A percentile compares a stretch with the other conserved stretches of the same genome.
These are phyloP conservation scores for Colletotrichum shisoi DNA, from an alignment of 2,329 filamentous ascomycete genomes.

Conservation along the genomic window DNA sequence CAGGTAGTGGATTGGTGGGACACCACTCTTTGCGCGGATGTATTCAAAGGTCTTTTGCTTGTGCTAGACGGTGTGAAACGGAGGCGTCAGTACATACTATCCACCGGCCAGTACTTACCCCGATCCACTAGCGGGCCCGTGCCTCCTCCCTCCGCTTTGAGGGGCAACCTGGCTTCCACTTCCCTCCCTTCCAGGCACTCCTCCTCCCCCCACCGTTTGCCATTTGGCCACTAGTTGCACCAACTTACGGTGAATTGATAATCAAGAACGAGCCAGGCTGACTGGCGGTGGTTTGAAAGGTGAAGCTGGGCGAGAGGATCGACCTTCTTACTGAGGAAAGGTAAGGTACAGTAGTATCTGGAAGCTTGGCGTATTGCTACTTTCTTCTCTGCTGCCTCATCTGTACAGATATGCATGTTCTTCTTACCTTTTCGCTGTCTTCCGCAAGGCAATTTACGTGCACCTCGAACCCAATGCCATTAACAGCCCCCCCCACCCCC, in stretches of 20 bases:
- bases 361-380: slow-evolving; percentile 19
- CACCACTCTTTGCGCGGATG: slow-evolving; percentile 13
- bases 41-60: not conserved
- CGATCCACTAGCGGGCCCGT: slow-evolving; percentile 24
- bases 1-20: slow-evolving; percentile 22
- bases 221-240: slow-evolving; percentile 15
- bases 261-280: slow-evolving; percentile 33
- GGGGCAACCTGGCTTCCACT: slow-evolving; percentile 33
- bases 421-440: not conserved
- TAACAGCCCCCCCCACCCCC: slow-evolving; percentile 22
- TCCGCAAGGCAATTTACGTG: not conserved
- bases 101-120: slow-evolving; percentile 28
- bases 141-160: slow-evolving; percentile 31
- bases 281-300: not conserved
- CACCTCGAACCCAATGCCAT: slow-evolving; percentile 19
- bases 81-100: not conserved
- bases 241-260: slow-evolving; percentile 36
- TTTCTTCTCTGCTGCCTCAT: not conserved
- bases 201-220: slow-evolving; percentile 24
- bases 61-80: no score
- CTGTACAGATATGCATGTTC: not conserved
- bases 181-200: slow-evolving; percentile 22
- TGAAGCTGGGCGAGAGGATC: not conserved
- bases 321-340: not conserved
- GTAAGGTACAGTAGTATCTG: no score